These are phyloP conservation scores for Rhynchosporium graminicola DNA, from an alignment of 2,329 filamentous ascomycete species.

Conservation along the genomic window DNA sequence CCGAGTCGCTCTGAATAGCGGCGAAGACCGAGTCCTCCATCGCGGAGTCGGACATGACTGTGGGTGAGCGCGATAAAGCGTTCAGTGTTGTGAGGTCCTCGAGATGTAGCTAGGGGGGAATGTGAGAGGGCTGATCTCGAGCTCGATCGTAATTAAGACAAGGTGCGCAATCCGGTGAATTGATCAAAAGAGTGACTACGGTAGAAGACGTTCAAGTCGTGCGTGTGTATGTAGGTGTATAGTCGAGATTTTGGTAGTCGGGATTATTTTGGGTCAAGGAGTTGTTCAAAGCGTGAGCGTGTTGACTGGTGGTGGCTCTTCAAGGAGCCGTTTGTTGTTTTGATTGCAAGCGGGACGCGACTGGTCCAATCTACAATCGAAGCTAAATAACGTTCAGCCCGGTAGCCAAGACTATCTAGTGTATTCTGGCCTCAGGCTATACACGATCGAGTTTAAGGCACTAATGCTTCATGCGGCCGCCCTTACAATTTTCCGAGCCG, in stretches of 20 bases:
- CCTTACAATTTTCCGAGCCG: slow-evolving; percentile 2
- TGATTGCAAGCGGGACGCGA: not conserved
- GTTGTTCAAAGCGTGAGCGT: slow-evolving; percentile 1
- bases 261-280: not conserved
- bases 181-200: slow-evolving; percentile 15
- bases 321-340: slow-evolving; percentile 1
- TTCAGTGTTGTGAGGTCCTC: not conserved
- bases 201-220: slow-evolving; percentile 8
- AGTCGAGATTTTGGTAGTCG: not conserved
- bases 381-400: not conserved
- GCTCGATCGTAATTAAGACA: not conserved
- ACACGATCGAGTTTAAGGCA: not conserved
- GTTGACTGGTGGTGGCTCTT: not conserved
- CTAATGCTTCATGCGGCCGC: not conserved
- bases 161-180: not conserved
- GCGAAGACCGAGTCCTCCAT: slow-evolving; percentile 64
- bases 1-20: slow-evolving; percentile 54
- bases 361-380: not conserved
- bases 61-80: slow-evolving; percentile 15
- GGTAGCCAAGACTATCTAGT: not conserved
- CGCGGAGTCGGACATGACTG: slow-evolving; percentile 37
- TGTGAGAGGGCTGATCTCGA: not conserved
- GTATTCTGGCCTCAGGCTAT: not conserved
- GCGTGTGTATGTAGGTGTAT: not conserved
- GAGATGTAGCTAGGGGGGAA: not conserved